A percentile compares a stretch with the other conserved stretches of the same genome.
These are phyloP conservation scores for Globisporangium cederbergense DNA, from an alignment of 352 stramenopile species.

Conservation along the genomic window DNA sequence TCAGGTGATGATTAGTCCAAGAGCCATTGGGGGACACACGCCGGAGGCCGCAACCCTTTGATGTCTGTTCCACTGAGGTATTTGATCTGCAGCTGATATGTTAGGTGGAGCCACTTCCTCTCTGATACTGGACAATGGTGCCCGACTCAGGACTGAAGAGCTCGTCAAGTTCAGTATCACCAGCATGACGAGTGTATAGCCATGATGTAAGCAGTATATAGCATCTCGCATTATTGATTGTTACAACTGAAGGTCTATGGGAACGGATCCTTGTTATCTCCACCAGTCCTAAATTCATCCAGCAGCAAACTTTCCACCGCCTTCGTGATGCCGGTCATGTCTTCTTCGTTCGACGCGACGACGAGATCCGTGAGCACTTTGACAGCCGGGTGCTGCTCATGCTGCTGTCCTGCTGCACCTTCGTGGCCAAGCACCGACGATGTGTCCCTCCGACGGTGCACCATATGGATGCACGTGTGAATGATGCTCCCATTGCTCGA, in stretches of 20 bases:
- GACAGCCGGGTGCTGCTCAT: not conserved
- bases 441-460: not conserved
- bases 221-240: too few relatives aligned
- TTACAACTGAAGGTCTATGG: not conserved
- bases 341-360: constrained; percentile 4
- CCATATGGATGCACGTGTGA: constrained; percentile 8
- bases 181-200: too few relatives aligned
- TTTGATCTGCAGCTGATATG: too few relatives aligned
- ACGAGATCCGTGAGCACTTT: not conserved
- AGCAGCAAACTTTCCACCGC: constrained; percentile 12
- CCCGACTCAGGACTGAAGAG: too few relatives aligned
- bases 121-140: too few relatives aligned
- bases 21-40: too few relatives aligned
- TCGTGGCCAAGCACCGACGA: not conserved
- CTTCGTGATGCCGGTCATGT: not conserved
- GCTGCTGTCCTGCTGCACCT: constrained; percentile 5
- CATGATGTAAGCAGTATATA: too few relatives aligned
- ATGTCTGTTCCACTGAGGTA: too few relatives aligned
- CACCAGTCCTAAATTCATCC: not conserved
- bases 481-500: constrained; percentile 1
- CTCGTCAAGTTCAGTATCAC: too few relatives aligned
- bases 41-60: too few relatives aligned
- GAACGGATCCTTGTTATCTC: not conserved
- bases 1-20: too few relatives aligned
- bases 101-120: too few relatives aligned